A percentile compares a stretch with the other conserved stretches of the same genome.
phyloP scores from a whole-genome alignment of 805 yeast genomes.

The Komagataella phaffii region DNA sequence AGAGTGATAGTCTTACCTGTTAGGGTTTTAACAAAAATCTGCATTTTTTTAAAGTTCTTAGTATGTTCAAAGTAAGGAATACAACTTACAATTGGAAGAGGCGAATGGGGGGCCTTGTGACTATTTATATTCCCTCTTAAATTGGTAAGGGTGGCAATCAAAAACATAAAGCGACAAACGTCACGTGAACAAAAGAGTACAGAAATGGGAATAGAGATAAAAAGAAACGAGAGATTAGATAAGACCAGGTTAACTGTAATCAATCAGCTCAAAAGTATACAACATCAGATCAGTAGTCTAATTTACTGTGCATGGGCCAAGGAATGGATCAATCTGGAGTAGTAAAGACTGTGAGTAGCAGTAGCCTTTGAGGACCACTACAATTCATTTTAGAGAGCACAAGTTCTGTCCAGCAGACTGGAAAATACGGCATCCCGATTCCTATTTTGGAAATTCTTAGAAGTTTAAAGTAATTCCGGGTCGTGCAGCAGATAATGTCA shows the following conservation, averaged over 20 bases:
- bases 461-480: neutral
- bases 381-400: neutral
- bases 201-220: neutral
- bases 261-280: neutral
- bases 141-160: neutral
- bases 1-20: constrained; percentile 92
- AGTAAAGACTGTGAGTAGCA: too few relatives aligned
- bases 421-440: neutral
- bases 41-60: constrained; percentile 19
- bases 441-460: neutral
- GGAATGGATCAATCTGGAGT: too few relatives aligned
- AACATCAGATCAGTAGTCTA: neutral
- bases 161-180: neutral
- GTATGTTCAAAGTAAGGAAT: neutral
- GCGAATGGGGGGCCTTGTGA: neutral
- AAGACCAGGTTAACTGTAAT: neutral
- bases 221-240: neutral
- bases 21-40: constrained; percentile 69
- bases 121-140: neutral
- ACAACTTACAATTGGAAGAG: neutral
- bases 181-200: neutral
- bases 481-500: neutral
- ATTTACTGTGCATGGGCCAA: too few relatives aligned
- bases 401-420: neutral
- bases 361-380: too few relatives aligned